Evolutionary conservation across 1,139 yeast species (phyloP).

Genomic region (Yamadazyma siamensis): DNA sequence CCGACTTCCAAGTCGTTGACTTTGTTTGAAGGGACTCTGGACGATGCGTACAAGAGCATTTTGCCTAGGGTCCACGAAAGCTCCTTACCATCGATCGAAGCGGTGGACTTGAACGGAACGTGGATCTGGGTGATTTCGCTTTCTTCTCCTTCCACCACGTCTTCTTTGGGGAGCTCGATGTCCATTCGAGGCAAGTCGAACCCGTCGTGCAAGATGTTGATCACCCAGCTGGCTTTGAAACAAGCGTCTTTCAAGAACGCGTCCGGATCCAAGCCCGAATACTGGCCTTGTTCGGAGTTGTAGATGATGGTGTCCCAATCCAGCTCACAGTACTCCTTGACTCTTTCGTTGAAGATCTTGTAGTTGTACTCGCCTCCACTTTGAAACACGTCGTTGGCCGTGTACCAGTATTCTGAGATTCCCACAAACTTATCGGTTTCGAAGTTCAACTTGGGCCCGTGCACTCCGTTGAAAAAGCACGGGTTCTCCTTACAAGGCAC

Average conservation of each 20-base stretch:
- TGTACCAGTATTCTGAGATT: slow-evolving; percentile 81
- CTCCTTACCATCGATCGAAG: slow-evolving; percentile 56
- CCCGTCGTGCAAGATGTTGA: slow-evolving; percentile 75
- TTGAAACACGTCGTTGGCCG: slow-evolving; percentile 76
- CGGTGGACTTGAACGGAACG: slow-evolving; percentile 60
- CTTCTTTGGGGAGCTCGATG: slow-evolving; percentile 34
- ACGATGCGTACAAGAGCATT: slow-evolving; percentile 56
- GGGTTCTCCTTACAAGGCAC: slow-evolving; percentile 74
- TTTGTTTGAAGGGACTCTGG: slow-evolving; percentile 36
- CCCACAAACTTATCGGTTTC: slow-evolving; percentile 73
- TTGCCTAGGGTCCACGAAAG: slow-evolving; percentile 69
- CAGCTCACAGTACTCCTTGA: slow-evolving; percentile 61
- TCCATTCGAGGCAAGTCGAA: slow-evolving; percentile 68
- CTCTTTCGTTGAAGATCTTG: slow-evolving; percentile 55
- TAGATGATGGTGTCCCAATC: slow-evolving; percentile 54
- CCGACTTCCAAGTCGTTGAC: slow-evolving; percentile 37
- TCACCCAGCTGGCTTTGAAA: slow-evolving; percentile 81
- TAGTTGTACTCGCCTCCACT: slow-evolving; percentile 76
- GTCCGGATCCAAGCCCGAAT: slow-evolving; percentile 45
- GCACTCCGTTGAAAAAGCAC: slow-evolving; percentile 77
- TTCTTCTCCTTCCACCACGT: slow-evolving; percentile 17
- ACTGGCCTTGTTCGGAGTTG: slow-evolving; percentile 50
- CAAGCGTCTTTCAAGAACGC: slow-evolving; percentile 60
- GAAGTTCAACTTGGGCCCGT: slow-evolving; percentile 71
- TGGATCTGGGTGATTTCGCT: slow-evolving; percentile 33